phyloP scores from a whole-genome alignment of 2,329 filamentous ascomycete species.

The Sporothrix phasma region DNA sequence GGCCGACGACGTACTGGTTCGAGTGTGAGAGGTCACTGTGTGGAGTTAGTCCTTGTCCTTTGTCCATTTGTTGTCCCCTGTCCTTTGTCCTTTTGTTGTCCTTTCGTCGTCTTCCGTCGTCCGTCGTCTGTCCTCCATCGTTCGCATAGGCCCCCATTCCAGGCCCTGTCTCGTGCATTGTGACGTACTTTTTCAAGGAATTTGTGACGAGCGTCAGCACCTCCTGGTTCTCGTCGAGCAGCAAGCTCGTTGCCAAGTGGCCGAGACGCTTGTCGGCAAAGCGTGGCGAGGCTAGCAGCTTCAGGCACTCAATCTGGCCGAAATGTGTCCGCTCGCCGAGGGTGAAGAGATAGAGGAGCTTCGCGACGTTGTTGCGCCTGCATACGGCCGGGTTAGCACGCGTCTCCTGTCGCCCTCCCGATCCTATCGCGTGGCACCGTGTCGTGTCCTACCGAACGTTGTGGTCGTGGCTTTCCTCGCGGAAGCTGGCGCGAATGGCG shows the following conservation, averaged over 20 bases:
- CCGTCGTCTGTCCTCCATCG: no score
- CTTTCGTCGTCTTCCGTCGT: no score
- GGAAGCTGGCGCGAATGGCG: constrained; percentile 91
- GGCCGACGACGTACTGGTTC: constrained; percentile 96
- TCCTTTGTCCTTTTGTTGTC: no score
- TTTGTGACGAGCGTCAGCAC: constrained; percentile 95
- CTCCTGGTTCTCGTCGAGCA: constrained; percentile 97
- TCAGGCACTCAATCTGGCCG: constrained; percentile 97
- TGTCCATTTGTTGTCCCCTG: no score
- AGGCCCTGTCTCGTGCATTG: no score
- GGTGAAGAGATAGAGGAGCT: constrained; percentile 95
- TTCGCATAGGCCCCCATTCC: no score
- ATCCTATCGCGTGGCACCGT: no score
- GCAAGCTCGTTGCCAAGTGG: constrained; percentile 88
- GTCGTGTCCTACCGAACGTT: constrained; percentile 59
- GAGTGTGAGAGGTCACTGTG: constrained; percentile 85
- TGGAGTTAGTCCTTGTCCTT: not conserved
- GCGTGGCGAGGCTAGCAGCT: constrained; percentile 88
- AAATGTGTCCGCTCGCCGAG: constrained; percentile 96
- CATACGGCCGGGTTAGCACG: constrained; percentile 15
- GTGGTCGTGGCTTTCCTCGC: constrained; percentile 90
- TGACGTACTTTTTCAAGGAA: constrained; percentile 78
- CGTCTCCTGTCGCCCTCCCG: no score
- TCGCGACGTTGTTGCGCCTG: constrained; percentile 97
- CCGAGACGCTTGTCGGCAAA: constrained; percentile 97